Evolutionary conservation across 2,329 filamentous ascomycete genomes (phyloP), one percentile per base, ranked within the genome.

Genomic region (Fusarium tupiense): DNA sequence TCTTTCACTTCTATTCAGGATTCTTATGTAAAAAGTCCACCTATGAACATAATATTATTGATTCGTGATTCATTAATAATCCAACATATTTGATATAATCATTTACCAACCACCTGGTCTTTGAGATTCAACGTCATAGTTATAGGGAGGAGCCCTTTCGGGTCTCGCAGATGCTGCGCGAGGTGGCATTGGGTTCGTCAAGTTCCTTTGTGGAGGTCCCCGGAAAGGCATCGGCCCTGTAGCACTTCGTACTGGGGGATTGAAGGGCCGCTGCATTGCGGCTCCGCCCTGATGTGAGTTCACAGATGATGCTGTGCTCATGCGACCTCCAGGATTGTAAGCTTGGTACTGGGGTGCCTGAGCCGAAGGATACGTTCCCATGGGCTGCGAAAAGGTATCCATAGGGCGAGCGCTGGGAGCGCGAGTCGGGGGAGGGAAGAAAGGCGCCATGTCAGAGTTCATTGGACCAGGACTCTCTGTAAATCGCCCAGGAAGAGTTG

Each of bases 181-280:
- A 35, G 77, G 74, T 20, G 82, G 81, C 61, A 83, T 75, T 8
- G 85, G 84, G 8, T 83, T 84, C 29, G 86, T 87, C 82, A 87
- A 83, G 63, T 84, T 87, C 58, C 86, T 82, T 71, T 83, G 83
- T 2, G 84, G 84, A 35, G 82, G 76, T 43, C 82, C 82, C 33
- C 81, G 74, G 16, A 78, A 76, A 33, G 81, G 78, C 20, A 83
- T 72, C 8, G 83, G 82, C 2, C 82, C 82, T 20, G 85, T 86
- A 35, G 81, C 80, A 62, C 84, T 87, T 40, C 86, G 82, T 61
- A 76, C 64, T 2, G 83, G 77, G 31, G 68, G 72, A 69, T 74
- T 50, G 77, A 79, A 61, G 24, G 74, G 71, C 13, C 78, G 77
- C 35, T 76, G 64, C 44, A 76, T 67, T 20, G 56, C 38, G 26